A percentile compares a stretch with the other conserved stretches of the same genome.
phyloP scores from a whole-genome alignment of 2,329 filamentous ascomycete species.

The Fusarium sp. region DNA sequence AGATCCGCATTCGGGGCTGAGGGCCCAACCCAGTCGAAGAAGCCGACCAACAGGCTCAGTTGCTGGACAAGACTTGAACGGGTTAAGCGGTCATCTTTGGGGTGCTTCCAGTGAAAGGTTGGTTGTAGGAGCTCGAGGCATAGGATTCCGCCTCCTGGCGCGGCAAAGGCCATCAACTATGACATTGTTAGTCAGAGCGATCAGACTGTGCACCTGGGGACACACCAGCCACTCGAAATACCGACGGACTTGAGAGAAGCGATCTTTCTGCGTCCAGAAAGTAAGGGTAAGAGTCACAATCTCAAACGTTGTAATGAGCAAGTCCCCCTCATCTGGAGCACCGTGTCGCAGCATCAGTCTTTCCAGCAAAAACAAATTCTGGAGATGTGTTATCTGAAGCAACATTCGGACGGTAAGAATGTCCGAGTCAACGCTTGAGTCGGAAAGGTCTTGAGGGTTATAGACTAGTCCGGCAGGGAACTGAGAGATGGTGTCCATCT shows the following conservation, averaged over 20 bases:
- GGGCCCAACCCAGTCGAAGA: slow-evolving; percentile 61
- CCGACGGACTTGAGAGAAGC: slow-evolving; percentile 1
- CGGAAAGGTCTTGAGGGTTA: not conserved
- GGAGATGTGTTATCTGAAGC: slow-evolving; percentile 10
- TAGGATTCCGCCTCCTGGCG: slow-evolving; percentile 60
- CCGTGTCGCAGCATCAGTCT: slow-evolving; percentile 17
- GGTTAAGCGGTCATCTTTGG: slow-evolving; percentile 38
- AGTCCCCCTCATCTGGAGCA: slow-evolving; percentile 13
- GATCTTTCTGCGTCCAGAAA: slow-evolving; percentile 28
- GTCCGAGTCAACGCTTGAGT: not conserved
- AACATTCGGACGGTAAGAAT: slow-evolving; percentile 7
- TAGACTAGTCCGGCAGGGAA: slow-evolving; percentile 9
- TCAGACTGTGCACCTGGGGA: not conserved
- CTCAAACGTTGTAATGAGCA: slow-evolving; percentile 14
- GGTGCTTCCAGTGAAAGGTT: slow-evolving; percentile 20
- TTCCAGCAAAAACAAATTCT: slow-evolving; percentile 20
- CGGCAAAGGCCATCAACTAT: slow-evolving; percentile 62
- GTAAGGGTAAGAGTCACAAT: slow-evolving; percentile 12
- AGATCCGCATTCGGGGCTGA: slow-evolving; percentile 60
- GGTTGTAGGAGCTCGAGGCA: slow-evolving; percentile 62
- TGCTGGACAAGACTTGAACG: slow-evolving; percentile 63
- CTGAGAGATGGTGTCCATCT: not conserved
- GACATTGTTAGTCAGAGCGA: slow-evolving; percentile 56
- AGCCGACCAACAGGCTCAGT: slow-evolving; percentile 61
- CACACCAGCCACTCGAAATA: slow-evolving; percentile 28